Conservation (phyloP, 2,329 filamentous ascomycete species). For the Colletotrichum nymphaeae region DNA sequence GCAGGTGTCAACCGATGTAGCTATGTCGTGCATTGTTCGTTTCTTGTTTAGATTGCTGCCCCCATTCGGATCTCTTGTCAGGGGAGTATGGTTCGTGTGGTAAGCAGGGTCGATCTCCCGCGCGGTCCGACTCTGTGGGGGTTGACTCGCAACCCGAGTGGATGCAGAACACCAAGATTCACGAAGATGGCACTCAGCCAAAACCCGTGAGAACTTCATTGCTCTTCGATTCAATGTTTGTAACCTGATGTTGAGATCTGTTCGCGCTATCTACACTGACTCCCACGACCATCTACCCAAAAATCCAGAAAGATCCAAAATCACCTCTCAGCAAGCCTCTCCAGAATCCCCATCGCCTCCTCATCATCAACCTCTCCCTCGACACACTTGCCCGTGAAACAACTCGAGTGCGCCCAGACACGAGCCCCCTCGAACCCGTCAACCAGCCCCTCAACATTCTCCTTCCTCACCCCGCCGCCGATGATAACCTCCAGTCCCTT, state of each 20-base stretch:
- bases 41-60: neutral
- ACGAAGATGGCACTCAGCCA: neutral
- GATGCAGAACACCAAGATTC: neutral
- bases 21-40: conserved; percentile 10
- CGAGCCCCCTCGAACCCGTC: conserved; percentile 40
- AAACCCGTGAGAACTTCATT: neutral
- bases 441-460: conserved; percentile 49
- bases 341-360: conserved; percentile 29
- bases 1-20: neutral
- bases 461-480: conserved; percentile 61
- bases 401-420: conserved; percentile 63
- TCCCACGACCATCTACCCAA: neutral
- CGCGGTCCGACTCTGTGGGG: neutral
- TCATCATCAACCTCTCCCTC: conserved; percentile 30
- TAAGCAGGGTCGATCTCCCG: conserved; percentile 17
- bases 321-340: conserved; percentile 16
- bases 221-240: neutral
- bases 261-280: neutral
- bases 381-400: conserved; percentile 40
- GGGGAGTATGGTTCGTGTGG: neutral
- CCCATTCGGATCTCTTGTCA: neutral
- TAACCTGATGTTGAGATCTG: neutral
- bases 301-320: too few species aligned
- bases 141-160: neutral
- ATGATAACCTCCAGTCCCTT: conserved; percentile 59